phyloP scores from a whole-genome alignment of 345 rosid species.

The Lagerstroemia speciosa region DNA sequence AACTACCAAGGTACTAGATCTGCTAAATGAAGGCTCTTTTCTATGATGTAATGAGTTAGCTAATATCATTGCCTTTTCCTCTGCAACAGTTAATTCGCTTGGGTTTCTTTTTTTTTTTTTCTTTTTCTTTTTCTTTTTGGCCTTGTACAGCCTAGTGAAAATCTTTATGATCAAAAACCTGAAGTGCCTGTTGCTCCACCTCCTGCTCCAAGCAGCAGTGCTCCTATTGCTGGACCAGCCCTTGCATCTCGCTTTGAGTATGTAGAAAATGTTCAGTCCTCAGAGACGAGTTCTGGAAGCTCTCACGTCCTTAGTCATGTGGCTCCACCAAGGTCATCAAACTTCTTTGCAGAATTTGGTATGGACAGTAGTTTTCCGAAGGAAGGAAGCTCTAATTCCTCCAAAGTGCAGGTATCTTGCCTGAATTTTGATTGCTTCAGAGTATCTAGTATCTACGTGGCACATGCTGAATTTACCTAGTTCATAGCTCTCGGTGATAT shows the following conservation, averaged over 20 bases:
- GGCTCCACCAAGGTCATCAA: slow-evolving; percentile 83
- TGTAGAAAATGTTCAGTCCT: slow-evolving; percentile 51
- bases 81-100: not conserved
- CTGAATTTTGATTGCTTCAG: not conserved
- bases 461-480: not conserved
- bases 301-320: slow-evolving; percentile 81
- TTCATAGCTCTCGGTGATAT: not conserved
- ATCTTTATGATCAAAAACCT: slow-evolving; percentile 94
- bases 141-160: slow-evolving; percentile 59
- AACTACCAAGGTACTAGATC: slow-evolving; percentile 45
- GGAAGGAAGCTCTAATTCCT: slow-evolving; percentile 49
- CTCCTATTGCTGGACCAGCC: slow-evolving; percentile 40
- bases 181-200: slow-evolving; percentile 61
- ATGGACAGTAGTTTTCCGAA: slow-evolving; percentile 68
- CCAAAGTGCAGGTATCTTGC: slow-evolving; percentile 56
- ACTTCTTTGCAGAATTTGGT: slow-evolving; percentile 82
- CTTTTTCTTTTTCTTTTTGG: no score
- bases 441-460: not conserved
- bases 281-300: slow-evolving; percentile 43
- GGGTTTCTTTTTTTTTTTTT: not conserved
- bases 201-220: slow-evolving; percentile 42
- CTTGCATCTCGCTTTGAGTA: slow-evolving; percentile 91
- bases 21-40: not conserved
- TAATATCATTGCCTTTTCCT: not conserved
- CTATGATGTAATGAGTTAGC: not conserved